phyloP scores from a whole-genome alignment of 345 rosid species.

The Gossypium rotundifolium region DNA sequence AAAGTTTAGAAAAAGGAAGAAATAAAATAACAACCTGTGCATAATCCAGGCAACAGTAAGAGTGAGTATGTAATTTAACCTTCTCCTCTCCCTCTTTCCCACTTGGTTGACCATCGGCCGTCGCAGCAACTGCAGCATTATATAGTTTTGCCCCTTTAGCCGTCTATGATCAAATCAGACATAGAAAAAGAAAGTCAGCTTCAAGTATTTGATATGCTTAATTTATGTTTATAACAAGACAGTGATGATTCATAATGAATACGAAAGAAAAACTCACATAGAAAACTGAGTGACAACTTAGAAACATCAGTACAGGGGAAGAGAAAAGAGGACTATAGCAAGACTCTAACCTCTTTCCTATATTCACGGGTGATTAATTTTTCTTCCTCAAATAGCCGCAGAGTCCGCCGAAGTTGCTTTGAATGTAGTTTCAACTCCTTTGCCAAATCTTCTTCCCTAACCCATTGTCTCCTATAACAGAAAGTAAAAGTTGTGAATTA shows the following conservation, averaged over 20 bases:
- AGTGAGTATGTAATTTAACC: constrained; percentile 76
- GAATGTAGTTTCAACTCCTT: constrained; percentile 70
- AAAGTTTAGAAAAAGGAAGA: not conserved
- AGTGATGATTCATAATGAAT: not conserved
- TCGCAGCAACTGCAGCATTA: constrained; percentile 79
- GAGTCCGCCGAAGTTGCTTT: constrained; percentile 75
- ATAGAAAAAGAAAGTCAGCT: not conserved
- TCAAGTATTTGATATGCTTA: not conserved
- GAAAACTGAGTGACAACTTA: not conserved
- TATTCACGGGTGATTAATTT: constrained; percentile 66
- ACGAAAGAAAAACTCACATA: not conserved
- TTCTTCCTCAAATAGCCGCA: constrained; percentile 74
- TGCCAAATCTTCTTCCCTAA: constrained; percentile 93
- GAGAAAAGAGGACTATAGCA: constrained; percentile 1
- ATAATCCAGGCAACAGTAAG: constrained; percentile 91
- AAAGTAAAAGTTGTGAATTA: not conserved
- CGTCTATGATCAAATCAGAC: constrained; percentile 42
- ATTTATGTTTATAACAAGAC: constrained; percentile 3
- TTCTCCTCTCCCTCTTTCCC: constrained; percentile 73
- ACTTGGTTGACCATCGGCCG: constrained; percentile 38
- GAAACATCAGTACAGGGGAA: not conserved
- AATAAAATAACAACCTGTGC: constrained; percentile 46
- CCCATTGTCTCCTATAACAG: constrained; percentile 72
- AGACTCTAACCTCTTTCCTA: constrained; percentile 66
- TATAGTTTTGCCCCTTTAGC: constrained; percentile 76